Evolutionary conservation across 148 eudicot genomes (phyloP).

Genomic region (Drosera capensis): DNA sequence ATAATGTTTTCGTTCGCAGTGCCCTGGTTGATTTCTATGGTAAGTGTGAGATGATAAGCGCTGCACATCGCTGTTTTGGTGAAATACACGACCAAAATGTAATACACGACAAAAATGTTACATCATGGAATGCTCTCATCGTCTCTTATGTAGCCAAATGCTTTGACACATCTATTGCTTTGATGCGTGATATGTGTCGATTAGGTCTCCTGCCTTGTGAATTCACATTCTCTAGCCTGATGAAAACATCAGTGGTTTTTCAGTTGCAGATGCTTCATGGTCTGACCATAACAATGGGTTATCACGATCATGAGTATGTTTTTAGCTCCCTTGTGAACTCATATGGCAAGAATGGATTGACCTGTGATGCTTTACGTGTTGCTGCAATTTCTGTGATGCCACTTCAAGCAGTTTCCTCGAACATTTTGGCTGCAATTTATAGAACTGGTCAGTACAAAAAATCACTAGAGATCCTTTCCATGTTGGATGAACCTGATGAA

Average conservation of each 20-base stretch:
- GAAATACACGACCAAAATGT: slow-evolving; percentile 38
- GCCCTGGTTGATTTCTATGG: slow-evolving; percentile 59
- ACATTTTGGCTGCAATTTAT: slow-evolving; percentile 57
- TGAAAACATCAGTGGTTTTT: slow-evolving; percentile 21
- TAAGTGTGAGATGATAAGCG: slow-evolving; percentile 23
- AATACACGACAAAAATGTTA: slow-evolving; percentile 37
- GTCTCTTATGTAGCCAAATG: slow-evolving; percentile 22
- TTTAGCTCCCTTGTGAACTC: slow-evolving; percentile 42
- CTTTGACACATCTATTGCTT: slow-evolving; percentile 9
- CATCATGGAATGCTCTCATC: slow-evolving; percentile 63
- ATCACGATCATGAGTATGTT: slow-evolving; percentile 26
- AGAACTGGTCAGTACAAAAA: slow-evolving; percentile 37
- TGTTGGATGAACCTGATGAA: slow-evolving; percentile 37
- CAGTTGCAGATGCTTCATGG: slow-evolving; percentile 53
- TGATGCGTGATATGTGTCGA: slow-evolving; percentile 41
- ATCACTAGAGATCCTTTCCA: slow-evolving; percentile 42
- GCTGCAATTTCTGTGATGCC: slow-evolving; percentile 14
- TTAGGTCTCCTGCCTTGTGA: slow-evolving; percentile 36
- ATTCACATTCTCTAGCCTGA: slow-evolving; percentile 30
- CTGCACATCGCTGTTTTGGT: slow-evolving; percentile 45
- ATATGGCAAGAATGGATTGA: slow-evolving; percentile 39
- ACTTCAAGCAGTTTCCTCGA: slow-evolving; percentile 34
- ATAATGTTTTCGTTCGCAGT: slow-evolving; percentile 48
- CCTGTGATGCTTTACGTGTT: slow-evolving; percentile 38
- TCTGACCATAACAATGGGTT: slow-evolving; percentile 36